Evolutionary conservation across 192 early-diverging fungal species (phyloP).

Genomic region (Rhizophagus sp.): DNA sequence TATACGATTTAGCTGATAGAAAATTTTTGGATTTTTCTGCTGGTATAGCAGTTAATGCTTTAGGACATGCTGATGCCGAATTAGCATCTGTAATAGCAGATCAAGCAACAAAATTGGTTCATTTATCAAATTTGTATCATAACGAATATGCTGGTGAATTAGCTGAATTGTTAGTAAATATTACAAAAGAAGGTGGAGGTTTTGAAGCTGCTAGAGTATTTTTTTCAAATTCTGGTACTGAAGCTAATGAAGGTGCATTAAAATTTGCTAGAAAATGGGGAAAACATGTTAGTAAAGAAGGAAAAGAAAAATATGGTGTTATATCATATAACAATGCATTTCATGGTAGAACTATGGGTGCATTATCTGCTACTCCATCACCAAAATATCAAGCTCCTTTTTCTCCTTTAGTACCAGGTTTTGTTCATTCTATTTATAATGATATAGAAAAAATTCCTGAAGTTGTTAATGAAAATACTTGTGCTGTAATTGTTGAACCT

Average conservation of each 20-base stretch:
- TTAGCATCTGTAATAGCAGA: slow-evolving; percentile 73
- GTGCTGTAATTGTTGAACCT: slow-evolving; percentile 94
- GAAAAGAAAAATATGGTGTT: slow-evolving; percentile 66
- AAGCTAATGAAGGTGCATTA: slow-evolving; percentile 96
- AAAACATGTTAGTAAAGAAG: slow-evolving; percentile 51
- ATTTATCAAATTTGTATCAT: slow-evolving; percentile 90
- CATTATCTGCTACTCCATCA: slow-evolving; percentile 91
- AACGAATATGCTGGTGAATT: slow-evolving; percentile 84
- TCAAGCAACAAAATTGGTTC: slow-evolving; percentile 82
- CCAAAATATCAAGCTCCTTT: slow-evolving; percentile 96
- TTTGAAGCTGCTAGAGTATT: slow-evolving; percentile 74
- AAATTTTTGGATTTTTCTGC: slow-evolving; percentile 90
- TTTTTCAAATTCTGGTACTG: slow-evolving; percentile 95
- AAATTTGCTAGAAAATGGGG: slow-evolving; percentile 96
- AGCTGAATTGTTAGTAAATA: slow-evolving; percentile 72
- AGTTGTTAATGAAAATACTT: slow-evolving; percentile 75
- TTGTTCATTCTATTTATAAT: slow-evolving; percentile 72
- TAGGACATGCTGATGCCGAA: slow-evolving; percentile 85
- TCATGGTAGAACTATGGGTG: slow-evolving; percentile 96
- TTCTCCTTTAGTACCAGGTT: slow-evolving; percentile 86
- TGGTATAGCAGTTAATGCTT: slow-evolving; percentile 92
- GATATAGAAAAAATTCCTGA: slow-evolving; percentile 60
- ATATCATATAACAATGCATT: slow-evolving; percentile 92
- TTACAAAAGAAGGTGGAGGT: slow-evolving; percentile 50
- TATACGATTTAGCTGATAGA: slow-evolving; percentile 77